Conservation (phyloP, 208 protist genomes). For the Crithidia sp. region DNA sequence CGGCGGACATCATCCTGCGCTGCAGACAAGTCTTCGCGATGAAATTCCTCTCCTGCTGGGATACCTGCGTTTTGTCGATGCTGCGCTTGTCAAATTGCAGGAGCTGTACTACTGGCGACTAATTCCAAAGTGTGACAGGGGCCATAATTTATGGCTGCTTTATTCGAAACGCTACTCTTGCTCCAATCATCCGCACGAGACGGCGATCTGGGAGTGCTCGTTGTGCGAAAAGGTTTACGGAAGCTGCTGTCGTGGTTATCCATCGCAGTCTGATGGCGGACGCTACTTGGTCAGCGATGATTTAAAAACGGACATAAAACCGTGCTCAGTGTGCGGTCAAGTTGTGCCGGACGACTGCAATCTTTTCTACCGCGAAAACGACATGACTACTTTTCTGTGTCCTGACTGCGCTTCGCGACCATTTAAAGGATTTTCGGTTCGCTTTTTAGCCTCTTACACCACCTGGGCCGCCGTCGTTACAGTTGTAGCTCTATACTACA, state of each 20-base stretch:
- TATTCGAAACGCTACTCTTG: conserved; percentile 57
- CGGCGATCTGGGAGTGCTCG: conserved; percentile 79
- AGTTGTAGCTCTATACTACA: conserved; percentile 15
- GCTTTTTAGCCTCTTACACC: conserved; percentile 77
- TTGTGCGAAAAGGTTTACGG: conserved; percentile 84
- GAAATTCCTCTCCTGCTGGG: conserved; percentile 71
- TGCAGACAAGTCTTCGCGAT: conserved; percentile 45
- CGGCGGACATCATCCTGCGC: conserved; percentile 31
- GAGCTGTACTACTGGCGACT: conserved; percentile 57
- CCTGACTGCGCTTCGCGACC: conserved; percentile 78
- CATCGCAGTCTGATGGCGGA: conserved; percentile 37
- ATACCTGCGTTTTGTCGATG: conserved; percentile 58
- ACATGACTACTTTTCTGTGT: conserved; percentile 34
- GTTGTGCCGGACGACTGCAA: conserved; percentile 36
- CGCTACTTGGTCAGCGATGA: conserved; percentile 9
- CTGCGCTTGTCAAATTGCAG: conserved; percentile 35
- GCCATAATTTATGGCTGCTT: conserved; percentile 74
- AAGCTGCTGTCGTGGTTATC: conserved; percentile 64
- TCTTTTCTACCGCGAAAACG: conserved; percentile 20
- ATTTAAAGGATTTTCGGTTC: conserved; percentile 47
- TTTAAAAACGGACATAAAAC: neutral
- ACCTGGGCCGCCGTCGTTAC: conserved; percentile 45
- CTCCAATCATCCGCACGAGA: conserved; percentile 51
- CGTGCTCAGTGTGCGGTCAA: conserved; percentile 43
- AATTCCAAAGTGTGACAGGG: conserved; percentile 72